These are phyloP conservation scores for Aspergillus ochraceoroseus DNA, from an alignment of 2,329 filamentous ascomycete genomes.

Conservation along the genomic window DNA sequence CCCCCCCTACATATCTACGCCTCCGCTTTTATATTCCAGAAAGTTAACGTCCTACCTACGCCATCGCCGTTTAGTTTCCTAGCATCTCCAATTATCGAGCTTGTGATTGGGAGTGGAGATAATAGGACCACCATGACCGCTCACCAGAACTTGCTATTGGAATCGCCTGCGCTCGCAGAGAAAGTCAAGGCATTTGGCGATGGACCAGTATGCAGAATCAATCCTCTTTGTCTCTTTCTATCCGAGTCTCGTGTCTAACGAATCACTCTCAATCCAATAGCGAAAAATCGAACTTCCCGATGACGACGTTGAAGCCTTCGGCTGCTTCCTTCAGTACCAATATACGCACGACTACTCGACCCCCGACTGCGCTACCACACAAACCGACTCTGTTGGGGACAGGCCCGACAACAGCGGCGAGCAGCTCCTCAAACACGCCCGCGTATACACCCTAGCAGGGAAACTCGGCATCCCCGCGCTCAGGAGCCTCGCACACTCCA, in stretches of 20 bases:
- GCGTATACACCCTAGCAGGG: constrained; percentile 81
- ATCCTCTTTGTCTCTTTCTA: not conserved
- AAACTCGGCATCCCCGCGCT: constrained; percentile 66
- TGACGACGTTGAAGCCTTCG: constrained; percentile 68
- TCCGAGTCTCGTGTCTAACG: constrained; percentile 1
- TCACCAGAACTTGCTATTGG: constrained; percentile 69
- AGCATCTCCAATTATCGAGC: constrained; percentile 63
- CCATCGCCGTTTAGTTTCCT: constrained; percentile 47
- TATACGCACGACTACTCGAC: constrained; percentile 81
- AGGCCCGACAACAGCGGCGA: constrained; percentile 70
- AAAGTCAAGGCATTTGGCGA: constrained; percentile 58
- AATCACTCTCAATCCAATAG: constrained; percentile 41
- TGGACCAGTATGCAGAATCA: constrained; percentile 51
- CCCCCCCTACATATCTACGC: not conserved
- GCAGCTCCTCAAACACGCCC: constrained; percentile 81
- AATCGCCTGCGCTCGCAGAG: constrained; percentile 69
- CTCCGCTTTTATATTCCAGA: constrained; percentile 1
- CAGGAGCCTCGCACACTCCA: constrained; percentile 72
- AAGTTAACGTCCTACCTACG: not conserved
- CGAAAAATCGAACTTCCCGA: constrained; percentile 64
- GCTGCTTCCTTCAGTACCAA: constrained; percentile 75
- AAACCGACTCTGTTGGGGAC: constrained; percentile 57
- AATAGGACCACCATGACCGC: constrained; percentile 63
- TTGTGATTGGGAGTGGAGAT: constrained; percentile 60
- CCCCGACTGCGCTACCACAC: constrained; percentile 34